These are phyloP conservation scores for Phylloporus sp. DNA, from an alignment of 768 basidiomycete genomes.

Conservation along the genomic window DNA sequence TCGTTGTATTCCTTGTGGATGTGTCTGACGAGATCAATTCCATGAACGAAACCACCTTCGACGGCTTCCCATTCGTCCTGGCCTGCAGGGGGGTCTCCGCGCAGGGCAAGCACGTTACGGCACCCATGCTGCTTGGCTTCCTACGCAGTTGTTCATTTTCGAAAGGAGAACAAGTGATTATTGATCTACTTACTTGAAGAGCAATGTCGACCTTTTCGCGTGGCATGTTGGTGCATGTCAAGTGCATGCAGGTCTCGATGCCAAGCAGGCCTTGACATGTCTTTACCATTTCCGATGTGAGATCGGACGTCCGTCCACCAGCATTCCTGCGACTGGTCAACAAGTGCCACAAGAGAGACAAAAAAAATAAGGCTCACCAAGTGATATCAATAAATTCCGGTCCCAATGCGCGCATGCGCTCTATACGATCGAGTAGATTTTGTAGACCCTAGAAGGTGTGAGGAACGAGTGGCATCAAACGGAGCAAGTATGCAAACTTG, in stretches of 20 bases:
- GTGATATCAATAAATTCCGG: slow-evolving; percentile 99
- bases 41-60: slow-evolving; percentile 86
- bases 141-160: slow-evolving; percentile 37
- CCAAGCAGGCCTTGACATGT: slow-evolving; percentile 92
- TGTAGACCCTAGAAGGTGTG: slow-evolving; percentile 44
- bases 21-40: slow-evolving; percentile 87
- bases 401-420: slow-evolving; percentile 92
- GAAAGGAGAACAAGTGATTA: not conserved
- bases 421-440: slow-evolving; percentile 97
- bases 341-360: not conserved
- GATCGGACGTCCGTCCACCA: slow-evolving; percentile 90
- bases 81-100: slow-evolving; percentile 88
- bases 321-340: slow-evolving; percentile 69
- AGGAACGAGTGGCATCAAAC: not conserved
- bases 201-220: slow-evolving; percentile 91
- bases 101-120: slow-evolving; percentile 87
- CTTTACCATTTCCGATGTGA: slow-evolving; percentile 92
- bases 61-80: slow-evolving; percentile 91
- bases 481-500: slow-evolving; percentile 52
- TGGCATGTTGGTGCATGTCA: slow-evolving; percentile 99
- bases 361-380: slow-evolving; percentile 49
- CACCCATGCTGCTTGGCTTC: slow-evolving; percentile 89
- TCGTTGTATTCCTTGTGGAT: slow-evolving; percentile 80
- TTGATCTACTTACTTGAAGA: slow-evolving; percentile 58
- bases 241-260: slow-evolving; percentile 96